A percentile compares a stretch with the other conserved stretches of the same genome.
phyloP scores from a whole-genome alignment of 176 grass and related monocot genomes.

The Luzula sylvatica region DNA sequence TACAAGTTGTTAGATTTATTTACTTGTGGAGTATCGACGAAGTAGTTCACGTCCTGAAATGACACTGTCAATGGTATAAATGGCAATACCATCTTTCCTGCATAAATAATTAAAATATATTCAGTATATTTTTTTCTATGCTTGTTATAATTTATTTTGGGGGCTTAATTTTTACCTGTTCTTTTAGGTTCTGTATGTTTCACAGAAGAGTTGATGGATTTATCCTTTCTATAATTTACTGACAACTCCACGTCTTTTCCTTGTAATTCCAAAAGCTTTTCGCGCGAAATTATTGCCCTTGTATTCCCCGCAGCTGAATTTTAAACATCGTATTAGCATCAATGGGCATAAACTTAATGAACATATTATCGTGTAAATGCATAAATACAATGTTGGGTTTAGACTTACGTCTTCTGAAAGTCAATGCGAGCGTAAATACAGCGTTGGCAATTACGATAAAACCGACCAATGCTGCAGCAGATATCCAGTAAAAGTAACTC shows the following conservation, averaged over 20 bases:
- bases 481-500: slow-evolving; percentile 62
- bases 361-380: not conserved
- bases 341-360: not conserved
- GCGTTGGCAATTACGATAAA: slow-evolving; percentile 51
- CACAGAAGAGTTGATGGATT: too few species aligned
- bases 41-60: slow-evolving; percentile 76
- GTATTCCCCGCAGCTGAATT: slow-evolving; percentile 6
- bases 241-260: not conserved
- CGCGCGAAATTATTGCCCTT: slow-evolving; percentile 10
- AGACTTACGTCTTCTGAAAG: slow-evolving; percentile 43
- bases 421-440: slow-evolving; percentile 48
- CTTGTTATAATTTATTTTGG: not conserved
- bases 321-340: too few species aligned
- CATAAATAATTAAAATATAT: not conserved
- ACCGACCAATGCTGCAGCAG: slow-evolving; percentile 51
- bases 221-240: not conserved
- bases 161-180: not conserved
- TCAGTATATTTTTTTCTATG: too few species aligned
- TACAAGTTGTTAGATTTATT: too few species aligned
- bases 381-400: not conserved
- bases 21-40: slow-evolving; percentile 61
- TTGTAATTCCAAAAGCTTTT: slow-evolving; percentile 17
- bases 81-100: slow-evolving; percentile 71
- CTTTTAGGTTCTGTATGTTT: not conserved
- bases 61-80: slow-evolving; percentile 63